Conservation (phyloP, 441 rosid genomes). For the Flueggea neowawraea region DNA sequence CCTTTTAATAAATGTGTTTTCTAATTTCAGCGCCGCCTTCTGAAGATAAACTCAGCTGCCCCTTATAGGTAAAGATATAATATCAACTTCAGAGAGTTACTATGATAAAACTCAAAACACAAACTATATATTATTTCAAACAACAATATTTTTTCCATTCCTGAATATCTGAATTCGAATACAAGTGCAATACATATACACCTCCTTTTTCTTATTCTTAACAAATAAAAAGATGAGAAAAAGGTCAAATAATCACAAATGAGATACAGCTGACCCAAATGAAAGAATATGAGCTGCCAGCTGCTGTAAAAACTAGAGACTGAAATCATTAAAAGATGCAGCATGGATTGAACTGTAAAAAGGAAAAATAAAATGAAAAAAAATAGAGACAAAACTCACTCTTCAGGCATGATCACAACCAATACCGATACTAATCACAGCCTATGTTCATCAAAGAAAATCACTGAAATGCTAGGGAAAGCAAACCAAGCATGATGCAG, state of each 20-base stretch:
- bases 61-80: too few species aligned
- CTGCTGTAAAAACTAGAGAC: constrained; percentile 30
- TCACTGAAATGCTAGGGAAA: constrained; percentile 22
- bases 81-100: not conserved
- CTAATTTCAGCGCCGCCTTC: too few species aligned
- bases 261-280: constrained; percentile 22
- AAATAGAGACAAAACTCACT: constrained; percentile 32
- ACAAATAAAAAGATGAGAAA: constrained; percentile 1
- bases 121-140: constrained; percentile 4
- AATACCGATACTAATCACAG: constrained; percentile 25
- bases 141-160: constrained; percentile 21
- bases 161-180: constrained; percentile 12
- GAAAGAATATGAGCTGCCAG: constrained; percentile 30
- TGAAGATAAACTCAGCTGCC: too few species aligned
- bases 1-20: too few species aligned
- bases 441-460: constrained; percentile 25
- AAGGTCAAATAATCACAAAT: constrained; percentile 18
- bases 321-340: constrained; percentile 5
- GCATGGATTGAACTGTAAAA: not conserved
- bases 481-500: constrained; percentile 17
- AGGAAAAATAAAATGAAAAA: constrained; percentile 3
- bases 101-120: not conserved
- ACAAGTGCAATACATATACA: constrained; percentile 35
- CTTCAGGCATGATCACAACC: constrained; percentile 42
- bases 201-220: constrained; percentile 2